Conservation (phyloP, 75 land plant genomes). For the Picea glauca region DNA sequence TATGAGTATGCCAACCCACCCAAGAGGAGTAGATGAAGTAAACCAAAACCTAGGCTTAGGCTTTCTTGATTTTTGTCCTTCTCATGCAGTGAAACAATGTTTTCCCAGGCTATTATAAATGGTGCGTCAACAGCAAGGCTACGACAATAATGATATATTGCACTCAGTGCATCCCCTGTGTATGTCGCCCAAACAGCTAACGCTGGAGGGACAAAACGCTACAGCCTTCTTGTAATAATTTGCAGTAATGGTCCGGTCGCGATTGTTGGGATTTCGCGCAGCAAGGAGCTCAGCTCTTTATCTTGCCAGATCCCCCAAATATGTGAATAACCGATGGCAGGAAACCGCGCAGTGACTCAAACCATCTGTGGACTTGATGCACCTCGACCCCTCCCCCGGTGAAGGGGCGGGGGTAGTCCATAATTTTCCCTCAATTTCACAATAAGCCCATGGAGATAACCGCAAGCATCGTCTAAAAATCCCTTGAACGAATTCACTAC, state of each 20-base stretch:
- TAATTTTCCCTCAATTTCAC: constrained; percentile 24
- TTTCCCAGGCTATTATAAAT: constrained; percentile 62
- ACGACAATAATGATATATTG: constrained; percentile 66
- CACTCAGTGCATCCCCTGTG: constrained; percentile 54
- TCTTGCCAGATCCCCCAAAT: constrained; percentile 79
- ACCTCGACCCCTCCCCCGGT: neutral
- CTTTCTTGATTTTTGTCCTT: neutral
- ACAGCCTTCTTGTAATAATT: constrained; percentile 63
- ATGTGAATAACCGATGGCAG: constrained; percentile 56
- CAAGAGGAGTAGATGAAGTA: no score
- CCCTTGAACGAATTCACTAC: constrained; percentile 25
- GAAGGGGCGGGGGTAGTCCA: constrained; percentile 25
- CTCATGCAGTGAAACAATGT: constrained; percentile 53
- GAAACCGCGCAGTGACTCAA: constrained; percentile 27
- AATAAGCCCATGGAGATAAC: constrained; percentile 35
- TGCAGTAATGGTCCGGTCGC: constrained; percentile 61
- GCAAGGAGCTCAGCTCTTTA: constrained; percentile 58
- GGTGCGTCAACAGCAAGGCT: constrained; percentile 71
- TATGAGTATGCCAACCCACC: no score
- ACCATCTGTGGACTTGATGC: constrained; percentile 11
- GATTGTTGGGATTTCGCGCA: constrained; percentile 20
- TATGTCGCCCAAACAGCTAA: constrained; percentile 78
- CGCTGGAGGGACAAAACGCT: constrained; percentile 62
- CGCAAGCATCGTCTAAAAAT: constrained; percentile 44
- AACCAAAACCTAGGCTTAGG: no score